phyloP scores from a whole-genome alignment of 176 grass and related monocot genomes.

The Phyllostachys edulis region DNA sequence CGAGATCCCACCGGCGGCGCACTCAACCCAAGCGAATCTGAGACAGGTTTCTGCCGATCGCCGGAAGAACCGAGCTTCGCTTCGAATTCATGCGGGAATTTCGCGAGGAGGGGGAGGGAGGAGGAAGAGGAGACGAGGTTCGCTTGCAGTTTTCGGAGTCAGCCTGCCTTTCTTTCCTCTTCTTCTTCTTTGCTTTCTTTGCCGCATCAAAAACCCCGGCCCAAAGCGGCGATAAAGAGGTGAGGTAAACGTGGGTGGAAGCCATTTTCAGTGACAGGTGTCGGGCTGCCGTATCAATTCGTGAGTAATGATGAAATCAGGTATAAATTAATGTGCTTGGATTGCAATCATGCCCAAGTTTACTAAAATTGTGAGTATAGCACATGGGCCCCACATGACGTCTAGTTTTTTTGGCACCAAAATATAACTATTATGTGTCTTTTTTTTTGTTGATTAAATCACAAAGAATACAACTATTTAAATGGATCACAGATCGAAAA shows the following conservation, averaged over 20 bases:
- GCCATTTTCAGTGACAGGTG: background rate
- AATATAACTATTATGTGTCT: no score
- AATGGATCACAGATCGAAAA: no score
- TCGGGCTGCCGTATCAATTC: background rate
- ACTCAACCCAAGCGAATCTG: background rate
- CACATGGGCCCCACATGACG: no score
- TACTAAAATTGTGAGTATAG: no score
- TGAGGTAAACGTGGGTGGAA: no score
- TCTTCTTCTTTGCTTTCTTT: background rate
- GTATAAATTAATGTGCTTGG: no score
- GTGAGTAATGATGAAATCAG: no score
- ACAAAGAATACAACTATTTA: no score
- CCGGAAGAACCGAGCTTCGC: background rate
- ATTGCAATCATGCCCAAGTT: no score
- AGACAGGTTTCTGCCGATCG: background rate
- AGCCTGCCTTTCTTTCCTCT: background rate
- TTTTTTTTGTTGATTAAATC: no score
- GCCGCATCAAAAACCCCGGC: background rate
- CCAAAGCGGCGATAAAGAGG: background rate
- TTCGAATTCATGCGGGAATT: background rate
- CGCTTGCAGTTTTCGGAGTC: background rate
- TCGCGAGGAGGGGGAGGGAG: background rate
- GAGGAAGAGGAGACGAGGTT: background rate
- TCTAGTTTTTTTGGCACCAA: no score
- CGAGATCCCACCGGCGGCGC: background rate